Percentiles rank a stretch among this genome's conserved stretches.
Evolutionary conservation across 106 monocot genomes (phyloP).

Genomic region (Ottelia alismoides): DNA sequence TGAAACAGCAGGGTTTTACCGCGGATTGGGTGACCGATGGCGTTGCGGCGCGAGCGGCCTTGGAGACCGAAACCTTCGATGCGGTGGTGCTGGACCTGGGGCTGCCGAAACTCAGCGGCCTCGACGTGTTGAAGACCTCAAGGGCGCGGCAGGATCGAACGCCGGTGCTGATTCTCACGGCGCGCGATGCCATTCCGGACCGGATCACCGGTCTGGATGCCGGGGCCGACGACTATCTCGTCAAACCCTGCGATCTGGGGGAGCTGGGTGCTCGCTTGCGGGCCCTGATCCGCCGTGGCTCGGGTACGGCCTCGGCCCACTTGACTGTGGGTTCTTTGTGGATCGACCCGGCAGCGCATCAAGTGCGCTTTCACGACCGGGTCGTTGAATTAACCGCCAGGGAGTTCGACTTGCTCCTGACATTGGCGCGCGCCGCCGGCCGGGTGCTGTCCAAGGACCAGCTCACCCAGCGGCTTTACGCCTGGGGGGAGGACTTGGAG

Average conservation of each 20-base stretch:
- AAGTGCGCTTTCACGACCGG: background rate
- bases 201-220: too few species aligned
- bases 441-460: background rate
- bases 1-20: background rate
- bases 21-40: background rate
- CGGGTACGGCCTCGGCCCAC: too few species aligned
- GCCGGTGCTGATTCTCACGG: background rate
- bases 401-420: background rate
- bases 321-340: background rate
- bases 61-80: background rate
- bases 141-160: background rate
- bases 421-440: background rate
- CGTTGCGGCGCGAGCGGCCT: background rate
- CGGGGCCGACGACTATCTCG: background rate
- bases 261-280: background rate
- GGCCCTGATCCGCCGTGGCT: background rate
- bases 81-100: background rate
- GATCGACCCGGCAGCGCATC: background rate
- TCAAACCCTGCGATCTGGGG: background rate
- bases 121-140: background rate
- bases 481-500: background rate
- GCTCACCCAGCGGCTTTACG: background rate
- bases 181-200: background rate
- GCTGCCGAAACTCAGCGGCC: background rate
- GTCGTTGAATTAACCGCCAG: background rate